Conservation (phyloP, 495 filamentous ascomycete genomes). For the Xylaria telfairii region DNA sequence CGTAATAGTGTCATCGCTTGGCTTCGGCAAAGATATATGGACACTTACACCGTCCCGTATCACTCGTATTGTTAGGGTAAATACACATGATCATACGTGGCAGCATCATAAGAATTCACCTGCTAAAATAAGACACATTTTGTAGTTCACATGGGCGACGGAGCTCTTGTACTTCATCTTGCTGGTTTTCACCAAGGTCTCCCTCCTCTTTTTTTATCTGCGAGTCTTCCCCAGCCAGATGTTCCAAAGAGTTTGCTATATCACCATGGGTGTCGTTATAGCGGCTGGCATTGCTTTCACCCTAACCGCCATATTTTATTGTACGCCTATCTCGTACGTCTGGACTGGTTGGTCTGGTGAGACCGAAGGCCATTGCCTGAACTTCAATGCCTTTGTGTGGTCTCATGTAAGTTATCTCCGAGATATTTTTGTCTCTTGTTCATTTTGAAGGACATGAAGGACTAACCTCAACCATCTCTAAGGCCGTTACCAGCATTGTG, state of each 20-base stretch:
- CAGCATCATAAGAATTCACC: neutral
- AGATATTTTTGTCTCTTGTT: neutral
- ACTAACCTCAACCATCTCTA: neutral
- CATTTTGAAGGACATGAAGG: neutral
- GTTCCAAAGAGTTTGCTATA: slow-evolving; percentile 38
- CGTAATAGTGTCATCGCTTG: slow-evolving; percentile 28
- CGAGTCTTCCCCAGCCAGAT: slow-evolving; percentile 51
- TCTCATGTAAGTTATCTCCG: slow-evolving; percentile 23
- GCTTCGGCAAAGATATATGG: slow-evolving; percentile 46
- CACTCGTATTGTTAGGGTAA: slow-evolving; percentile 24
- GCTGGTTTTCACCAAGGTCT: slow-evolving; percentile 50
- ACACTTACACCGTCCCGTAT: slow-evolving; percentile 33
- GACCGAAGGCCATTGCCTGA: slow-evolving; percentile 36
- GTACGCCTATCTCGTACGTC: slow-evolving; percentile 44
- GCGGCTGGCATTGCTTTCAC: slow-evolving; percentile 44
- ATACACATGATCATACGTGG: neutral
- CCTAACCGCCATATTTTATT: slow-evolving; percentile 50
- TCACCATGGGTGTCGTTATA: slow-evolving; percentile 34
- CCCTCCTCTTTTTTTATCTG: slow-evolving; percentile 59
- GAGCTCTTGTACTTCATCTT: slow-evolving; percentile 47
- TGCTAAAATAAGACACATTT: slow-evolving; percentile 1
- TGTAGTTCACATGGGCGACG: slow-evolving; percentile 15
- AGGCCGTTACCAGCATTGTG: slow-evolving; percentile 41
- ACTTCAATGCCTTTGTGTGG: slow-evolving; percentile 39
- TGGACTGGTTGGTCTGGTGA: slow-evolving; percentile 42